These are phyloP conservation scores for Clonostachys rhizophaga DNA, from an alignment of 2,329 filamentous ascomycete genomes.

Conservation along the genomic window DNA sequence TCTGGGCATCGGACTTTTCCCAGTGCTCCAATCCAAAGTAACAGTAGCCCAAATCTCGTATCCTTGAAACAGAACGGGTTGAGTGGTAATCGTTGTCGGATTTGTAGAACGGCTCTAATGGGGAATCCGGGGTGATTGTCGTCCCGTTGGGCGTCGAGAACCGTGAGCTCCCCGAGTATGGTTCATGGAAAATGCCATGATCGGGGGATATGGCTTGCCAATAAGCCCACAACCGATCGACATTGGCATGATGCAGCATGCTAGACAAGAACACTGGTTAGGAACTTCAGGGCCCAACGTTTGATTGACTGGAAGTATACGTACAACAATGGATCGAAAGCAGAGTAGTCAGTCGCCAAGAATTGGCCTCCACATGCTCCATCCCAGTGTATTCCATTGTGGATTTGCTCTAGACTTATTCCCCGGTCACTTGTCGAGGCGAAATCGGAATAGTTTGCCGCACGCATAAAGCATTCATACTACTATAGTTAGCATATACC, in stretches of 20 bases:
- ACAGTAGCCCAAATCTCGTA: conserved; percentile 29
- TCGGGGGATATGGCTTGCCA: conserved; percentile 38
- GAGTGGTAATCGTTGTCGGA: conserved; percentile 33
- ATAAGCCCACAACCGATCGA: conserved; percentile 61
- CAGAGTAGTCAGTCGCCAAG: conserved; percentile 28
- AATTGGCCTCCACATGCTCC: conserved; percentile 34
- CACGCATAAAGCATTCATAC: conserved; percentile 34
- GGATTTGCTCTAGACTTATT: conserved; percentile 35
- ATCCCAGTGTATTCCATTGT: conserved; percentile 36
- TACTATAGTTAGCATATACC: conserved; percentile 11
- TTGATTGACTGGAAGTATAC: neutral
- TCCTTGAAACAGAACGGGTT: conserved; percentile 21
- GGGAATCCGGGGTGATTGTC: conserved; percentile 33
- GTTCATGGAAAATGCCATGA: conserved; percentile 22
- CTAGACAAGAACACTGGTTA: conserved; percentile 6
- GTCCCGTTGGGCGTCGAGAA: conserved; percentile 35
- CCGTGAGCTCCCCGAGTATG: conserved; percentile 23
- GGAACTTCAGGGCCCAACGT: neutral
- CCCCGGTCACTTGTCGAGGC: conserved; percentile 24
- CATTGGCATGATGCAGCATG: conserved; percentile 49
- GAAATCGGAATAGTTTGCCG: conserved; percentile 25
- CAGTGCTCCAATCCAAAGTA: conserved; percentile 29
- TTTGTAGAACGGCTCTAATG: conserved; percentile 45
- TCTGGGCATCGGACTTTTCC: conserved; percentile 19
- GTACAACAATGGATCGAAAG: conserved; percentile 41